Evolutionary conservation across 495 filamentous ascomycete species (phyloP).

Genomic region (Cryomyces minteri): DNA sequence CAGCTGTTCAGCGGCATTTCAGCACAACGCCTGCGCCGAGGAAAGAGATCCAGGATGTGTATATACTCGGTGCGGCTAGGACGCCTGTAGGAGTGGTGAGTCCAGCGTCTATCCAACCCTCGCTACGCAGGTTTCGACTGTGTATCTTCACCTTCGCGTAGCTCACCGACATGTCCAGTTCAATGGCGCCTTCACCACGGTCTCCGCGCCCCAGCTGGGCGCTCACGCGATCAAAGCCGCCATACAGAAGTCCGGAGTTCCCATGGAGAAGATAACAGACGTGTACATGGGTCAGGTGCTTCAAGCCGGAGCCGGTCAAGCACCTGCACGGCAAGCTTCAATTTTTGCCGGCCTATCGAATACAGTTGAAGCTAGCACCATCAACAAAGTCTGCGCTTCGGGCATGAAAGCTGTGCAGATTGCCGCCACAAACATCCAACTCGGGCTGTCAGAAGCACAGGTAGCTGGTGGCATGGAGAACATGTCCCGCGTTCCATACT

Average conservation of each 20-base stretch:
- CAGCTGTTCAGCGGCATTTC: constrained; percentile 36
- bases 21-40: constrained; percentile 36
- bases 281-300: constrained; percentile 98
- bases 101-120: too few relatives aligned
- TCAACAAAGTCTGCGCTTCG: constrained; percentile 96
- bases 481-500: constrained; percentile 89
- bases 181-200: constrained; percentile 69
- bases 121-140: too few relatives aligned
- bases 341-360: constrained; percentile 72
- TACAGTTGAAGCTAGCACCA: constrained; percentile 65
- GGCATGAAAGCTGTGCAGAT: constrained; percentile 82
- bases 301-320: constrained; percentile 64
- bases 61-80: constrained; percentile 73
- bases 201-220: constrained; percentile 72
- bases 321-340: constrained; percentile 78
- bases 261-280: constrained; percentile 58
- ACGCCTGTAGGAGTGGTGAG: constrained; percentile 76
- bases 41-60: constrained; percentile 68
- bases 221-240: constrained; percentile 80
- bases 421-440: constrained; percentile 84
- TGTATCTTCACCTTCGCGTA: background rate
- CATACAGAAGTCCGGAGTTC: constrained; percentile 62
- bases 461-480: constrained; percentile 95
- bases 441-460: constrained; percentile 71
- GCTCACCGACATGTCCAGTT: constrained; percentile 37